Evolutionary conservation across 2,329 filamentous ascomycete species (phyloP).

Genomic region (Cytospora piceicola): DNA sequence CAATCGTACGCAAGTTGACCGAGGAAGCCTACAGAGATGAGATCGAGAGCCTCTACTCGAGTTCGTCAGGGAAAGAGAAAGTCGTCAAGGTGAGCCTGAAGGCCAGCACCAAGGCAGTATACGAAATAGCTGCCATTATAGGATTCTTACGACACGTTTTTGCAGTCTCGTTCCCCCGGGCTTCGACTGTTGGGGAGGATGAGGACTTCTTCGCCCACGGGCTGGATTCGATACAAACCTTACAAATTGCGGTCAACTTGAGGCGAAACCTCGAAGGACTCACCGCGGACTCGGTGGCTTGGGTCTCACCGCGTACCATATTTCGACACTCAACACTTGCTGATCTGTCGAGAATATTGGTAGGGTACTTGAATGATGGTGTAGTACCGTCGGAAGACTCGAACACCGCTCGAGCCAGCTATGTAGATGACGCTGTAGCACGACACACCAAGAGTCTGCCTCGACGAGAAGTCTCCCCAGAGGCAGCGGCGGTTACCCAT

Average conservation of each 20-base stretch:
- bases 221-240: conserved; percentile 31
- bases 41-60: conserved; percentile 31
- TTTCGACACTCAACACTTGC: conserved; percentile 7
- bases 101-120: neutral
- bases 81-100: neutral
- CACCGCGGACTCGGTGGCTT: conserved; percentile 4
- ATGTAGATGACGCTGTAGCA: conserved; percentile 1
- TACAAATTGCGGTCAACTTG: conserved; percentile 26
- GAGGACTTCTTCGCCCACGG: conserved; percentile 31
- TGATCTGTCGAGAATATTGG: neutral
- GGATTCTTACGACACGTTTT: conserved; percentile 4
- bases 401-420: neutral
- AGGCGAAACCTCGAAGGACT: conserved; percentile 24
- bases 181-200: conserved; percentile 8
- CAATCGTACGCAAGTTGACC: conserved; percentile 33
- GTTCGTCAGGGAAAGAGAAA: neutral
- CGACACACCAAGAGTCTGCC: conserved; percentile 9
- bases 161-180: conserved; percentile 1
- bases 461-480: neutral
- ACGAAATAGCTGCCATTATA: neutral
- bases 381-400: conserved; percentile 6
- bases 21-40: conserved; percentile 32
- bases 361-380: neutral
- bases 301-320: conserved; percentile 11
- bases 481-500: neutral